Evolutionary conservation across 2,329 filamentous ascomycete species (phyloP).

Genomic region (Sclerotinia nivalis): DNA sequence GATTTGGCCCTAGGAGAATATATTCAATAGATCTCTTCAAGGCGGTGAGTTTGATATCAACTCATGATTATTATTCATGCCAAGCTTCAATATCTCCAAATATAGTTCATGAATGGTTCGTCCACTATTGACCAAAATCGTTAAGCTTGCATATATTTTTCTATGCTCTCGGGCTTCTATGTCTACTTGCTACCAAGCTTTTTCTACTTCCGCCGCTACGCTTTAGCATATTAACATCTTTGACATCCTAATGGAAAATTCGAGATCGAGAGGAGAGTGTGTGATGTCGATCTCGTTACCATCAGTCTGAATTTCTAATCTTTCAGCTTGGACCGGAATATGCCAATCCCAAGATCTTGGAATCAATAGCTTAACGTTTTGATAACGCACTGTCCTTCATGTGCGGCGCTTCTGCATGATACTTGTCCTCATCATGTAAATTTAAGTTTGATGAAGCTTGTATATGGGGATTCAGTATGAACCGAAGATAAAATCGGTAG

Average conservation of each 20-base stretch:
- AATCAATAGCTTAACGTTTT: conserved; percentile 15
- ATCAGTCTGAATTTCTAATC: neutral
- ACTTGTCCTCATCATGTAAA: neutral
- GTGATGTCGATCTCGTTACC: neutral
- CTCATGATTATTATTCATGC: neutral
- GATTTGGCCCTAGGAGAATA: conserved; percentile 9
- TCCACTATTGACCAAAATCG: neutral
- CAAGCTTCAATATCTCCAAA: conserved; percentile 1
- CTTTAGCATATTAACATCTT: conserved; percentile 1
- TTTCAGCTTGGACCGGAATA: conserved; percentile 1
- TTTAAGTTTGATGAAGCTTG: neutral
- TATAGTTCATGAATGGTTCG: conserved; percentile 11
- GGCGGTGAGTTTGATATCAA: conserved; percentile 5
- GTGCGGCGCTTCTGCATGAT: neutral
- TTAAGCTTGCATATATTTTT: neutral
- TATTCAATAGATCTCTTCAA: neutral
- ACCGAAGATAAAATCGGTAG: neutral
- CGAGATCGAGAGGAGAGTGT: neutral
- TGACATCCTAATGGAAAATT: neutral
- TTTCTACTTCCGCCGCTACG: neutral
- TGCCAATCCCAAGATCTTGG: neutral
- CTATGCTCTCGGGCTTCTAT: neutral
- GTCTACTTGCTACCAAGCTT: neutral
- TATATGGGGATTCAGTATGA: neutral
- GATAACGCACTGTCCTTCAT: neutral